Conservation (phyloP, 129 eudicot species). For the Arctium minus region DNA sequence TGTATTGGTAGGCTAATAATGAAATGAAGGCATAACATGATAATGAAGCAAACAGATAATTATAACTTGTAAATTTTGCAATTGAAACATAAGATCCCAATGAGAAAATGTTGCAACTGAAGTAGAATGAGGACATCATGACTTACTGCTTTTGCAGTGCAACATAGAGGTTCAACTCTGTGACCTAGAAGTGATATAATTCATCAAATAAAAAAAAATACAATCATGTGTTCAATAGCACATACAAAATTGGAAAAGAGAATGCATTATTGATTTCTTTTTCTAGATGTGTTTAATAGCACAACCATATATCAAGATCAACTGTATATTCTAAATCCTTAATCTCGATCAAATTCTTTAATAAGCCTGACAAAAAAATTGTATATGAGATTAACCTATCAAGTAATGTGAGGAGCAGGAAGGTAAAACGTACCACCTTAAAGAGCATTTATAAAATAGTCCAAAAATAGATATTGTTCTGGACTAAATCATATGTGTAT, state of each 20-base stretch:
- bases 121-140: not conserved
- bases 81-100: no score
- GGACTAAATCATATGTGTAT: not conserved
- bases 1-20: no score
- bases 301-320: slow-evolving; percentile 65
- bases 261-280: slow-evolving; percentile 82
- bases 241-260: slow-evolving; percentile 6
- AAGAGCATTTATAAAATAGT: not conserved
- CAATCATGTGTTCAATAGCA: slow-evolving; percentile 13
- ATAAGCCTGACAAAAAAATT: slow-evolving; percentile 63
- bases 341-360: slow-evolving; percentile 91
- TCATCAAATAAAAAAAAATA: slow-evolving; percentile 8
- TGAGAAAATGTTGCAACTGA: no score
- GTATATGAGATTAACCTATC: slow-evolving; percentile 9
- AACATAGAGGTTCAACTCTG: slow-evolving; percentile 87
- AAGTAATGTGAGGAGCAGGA: not conserved
- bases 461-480: not conserved
- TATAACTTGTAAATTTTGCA: no score
- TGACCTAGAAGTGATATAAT: slow-evolving; percentile 44
- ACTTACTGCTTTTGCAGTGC: slow-evolving; percentile 94
- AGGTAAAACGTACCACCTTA: slow-evolving; percentile 4
- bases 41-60: no score
- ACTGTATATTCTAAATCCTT: slow-evolving; percentile 61
- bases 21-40: no score
- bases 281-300: no score